Conservation (phyloP, 1,284 basidiomycete species). For the Pyrrhoderma lamaoense region DNA sequence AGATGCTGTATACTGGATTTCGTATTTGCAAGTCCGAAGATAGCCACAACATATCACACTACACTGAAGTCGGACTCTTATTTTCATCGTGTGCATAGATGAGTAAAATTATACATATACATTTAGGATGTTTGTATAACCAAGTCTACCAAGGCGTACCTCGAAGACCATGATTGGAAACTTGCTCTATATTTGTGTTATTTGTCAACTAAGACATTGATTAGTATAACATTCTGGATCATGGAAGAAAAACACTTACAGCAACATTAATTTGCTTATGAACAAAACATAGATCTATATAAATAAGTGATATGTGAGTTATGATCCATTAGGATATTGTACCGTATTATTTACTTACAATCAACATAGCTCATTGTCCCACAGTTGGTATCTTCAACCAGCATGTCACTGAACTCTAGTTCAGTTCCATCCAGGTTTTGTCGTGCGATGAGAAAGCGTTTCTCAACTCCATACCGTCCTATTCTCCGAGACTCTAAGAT, state of each 20-base stretch:
- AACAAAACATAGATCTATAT: slow-evolving; percentile 44
- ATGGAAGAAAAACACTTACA: slow-evolving; percentile 36
- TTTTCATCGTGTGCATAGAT: too few relatives aligned
- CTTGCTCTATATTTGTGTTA: slow-evolving; percentile 13
- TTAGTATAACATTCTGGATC: not conserved
- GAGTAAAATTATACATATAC: too few relatives aligned
- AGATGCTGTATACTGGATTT: too few relatives aligned
- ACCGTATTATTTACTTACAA: slow-evolving; percentile 49
- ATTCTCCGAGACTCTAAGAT: slow-evolving; percentile 67
- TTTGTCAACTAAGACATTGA: slow-evolving; percentile 10
- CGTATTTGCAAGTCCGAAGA: too few relatives aligned
- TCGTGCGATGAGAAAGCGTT: slow-evolving; percentile 75
- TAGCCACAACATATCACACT: too few relatives aligned
- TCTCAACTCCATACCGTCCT: slow-evolving; percentile 52
- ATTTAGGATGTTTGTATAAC: too few relatives aligned
- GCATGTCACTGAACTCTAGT: slow-evolving; percentile 94
- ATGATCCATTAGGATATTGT: slow-evolving; percentile 14
- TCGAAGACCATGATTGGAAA: slow-evolving; percentile 12
- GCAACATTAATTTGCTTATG: slow-evolving; percentile 55
- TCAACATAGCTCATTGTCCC: slow-evolving; percentile 86
- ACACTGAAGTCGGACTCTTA: too few relatives aligned
- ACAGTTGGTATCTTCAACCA: slow-evolving; percentile 96
- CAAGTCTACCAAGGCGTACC: slow-evolving; percentile 14
- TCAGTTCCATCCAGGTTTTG: slow-evolving; percentile 94
- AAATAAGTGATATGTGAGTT: not conserved